Conservation (phyloP, 1,284 basidiomycete species). For the Puccinia hordei region DNA sequence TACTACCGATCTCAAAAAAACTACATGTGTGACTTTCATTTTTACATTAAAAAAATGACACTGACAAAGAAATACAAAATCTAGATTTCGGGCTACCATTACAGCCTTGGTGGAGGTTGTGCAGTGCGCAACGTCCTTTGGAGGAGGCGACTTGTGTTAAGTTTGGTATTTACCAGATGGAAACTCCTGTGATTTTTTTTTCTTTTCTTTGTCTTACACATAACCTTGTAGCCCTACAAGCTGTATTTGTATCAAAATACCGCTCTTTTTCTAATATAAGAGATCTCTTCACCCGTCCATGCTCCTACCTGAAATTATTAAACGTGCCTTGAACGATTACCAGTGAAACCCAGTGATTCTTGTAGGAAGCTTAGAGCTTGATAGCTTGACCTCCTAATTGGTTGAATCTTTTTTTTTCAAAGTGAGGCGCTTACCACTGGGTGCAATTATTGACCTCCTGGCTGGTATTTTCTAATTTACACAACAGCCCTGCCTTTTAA, state of each 20-base stretch:
- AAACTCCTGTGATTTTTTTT: not conserved
- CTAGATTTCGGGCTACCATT: too few species aligned
- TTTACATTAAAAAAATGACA: too few species aligned
- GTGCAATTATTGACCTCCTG: conserved; percentile 14
- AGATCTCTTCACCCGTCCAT: conserved; percentile 6
- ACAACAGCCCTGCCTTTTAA: conserved; percentile 1
- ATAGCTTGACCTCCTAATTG: conserved; percentile 6
- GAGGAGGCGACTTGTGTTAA: too few species aligned
- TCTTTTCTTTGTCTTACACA: too few species aligned
- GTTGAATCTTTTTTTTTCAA: not conserved
- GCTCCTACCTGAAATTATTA: not conserved
- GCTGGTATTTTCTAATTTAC: not conserved
- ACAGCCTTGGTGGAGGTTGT: too few species aligned
- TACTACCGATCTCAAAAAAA: too few species aligned
- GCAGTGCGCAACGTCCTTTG: too few species aligned
- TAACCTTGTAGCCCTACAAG: conserved; percentile 7
- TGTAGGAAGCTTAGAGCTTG: not conserved
- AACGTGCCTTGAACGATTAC: conserved; percentile 9
- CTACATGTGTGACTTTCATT: too few species aligned
- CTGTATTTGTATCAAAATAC: not conserved
- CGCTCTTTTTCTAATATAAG: not conserved
- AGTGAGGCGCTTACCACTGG: not conserved
- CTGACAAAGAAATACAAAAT: too few species aligned
- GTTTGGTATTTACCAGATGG: too few species aligned
- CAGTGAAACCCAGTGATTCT: conserved; percentile 15